Conservation (phyloP, 768 basidiomycete species). For the Pleurotus ostreatus region DNA sequence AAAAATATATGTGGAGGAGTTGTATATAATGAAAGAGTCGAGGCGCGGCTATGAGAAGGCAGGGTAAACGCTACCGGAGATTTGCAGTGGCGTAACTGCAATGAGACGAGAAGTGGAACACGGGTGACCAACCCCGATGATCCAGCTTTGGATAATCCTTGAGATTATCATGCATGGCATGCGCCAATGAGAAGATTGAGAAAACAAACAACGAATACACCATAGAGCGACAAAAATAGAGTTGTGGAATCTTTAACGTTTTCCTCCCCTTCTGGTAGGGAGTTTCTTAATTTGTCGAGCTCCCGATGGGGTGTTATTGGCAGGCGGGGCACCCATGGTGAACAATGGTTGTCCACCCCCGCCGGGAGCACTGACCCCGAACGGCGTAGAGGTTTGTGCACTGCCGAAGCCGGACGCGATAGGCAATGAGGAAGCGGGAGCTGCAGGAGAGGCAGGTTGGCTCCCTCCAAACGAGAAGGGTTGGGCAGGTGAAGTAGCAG, state of each 20-base stretch:
- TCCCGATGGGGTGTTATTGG: constrained; percentile 28
- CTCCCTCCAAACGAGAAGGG: constrained; percentile 51
- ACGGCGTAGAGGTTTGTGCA: constrained; percentile 39
- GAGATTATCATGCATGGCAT: background rate
- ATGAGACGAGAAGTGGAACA: no score
- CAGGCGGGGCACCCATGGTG: constrained; percentile 57
- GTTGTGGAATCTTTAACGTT: constrained; percentile 25
- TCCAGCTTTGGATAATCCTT: no score
- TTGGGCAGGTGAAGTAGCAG: constrained; percentile 24
- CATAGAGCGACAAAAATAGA: background rate
- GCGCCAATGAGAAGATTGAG: background rate
- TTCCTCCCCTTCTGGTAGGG: constrained; percentile 42
- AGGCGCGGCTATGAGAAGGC: background rate
- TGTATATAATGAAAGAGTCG: constrained; percentile 4
- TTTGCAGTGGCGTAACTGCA: background rate
- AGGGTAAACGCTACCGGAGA: background rate
- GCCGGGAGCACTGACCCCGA: constrained; percentile 34
- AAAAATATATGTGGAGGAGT: background rate
- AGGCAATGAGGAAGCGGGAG: constrained; percentile 25
- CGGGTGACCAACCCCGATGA: no score
- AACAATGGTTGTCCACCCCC: constrained; percentile 42
- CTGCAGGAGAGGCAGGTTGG: constrained; percentile 59
- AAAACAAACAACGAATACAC: background rate
- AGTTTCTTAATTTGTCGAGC: constrained; percentile 50
- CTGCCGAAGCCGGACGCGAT: constrained; percentile 35